These are phyloP conservation scores for Stereocaulon alpinum DNA, from an alignment of 495 filamentous ascomycete species.

Conservation along the genomic window DNA sequence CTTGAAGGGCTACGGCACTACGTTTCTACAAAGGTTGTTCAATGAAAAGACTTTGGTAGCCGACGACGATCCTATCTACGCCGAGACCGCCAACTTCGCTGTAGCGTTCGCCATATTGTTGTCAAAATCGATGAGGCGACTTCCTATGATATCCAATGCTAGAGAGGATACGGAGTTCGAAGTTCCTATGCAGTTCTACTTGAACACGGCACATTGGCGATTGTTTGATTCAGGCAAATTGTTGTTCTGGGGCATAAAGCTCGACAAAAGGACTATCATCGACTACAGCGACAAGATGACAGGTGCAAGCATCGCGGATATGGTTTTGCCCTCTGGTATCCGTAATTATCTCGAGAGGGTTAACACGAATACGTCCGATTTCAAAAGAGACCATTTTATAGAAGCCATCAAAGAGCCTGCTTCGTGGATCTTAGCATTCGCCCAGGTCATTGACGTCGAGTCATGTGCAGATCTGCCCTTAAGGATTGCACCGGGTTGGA, in stretches of 20 bases:
- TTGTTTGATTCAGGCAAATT: constrained; percentile 9
- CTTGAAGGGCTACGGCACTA: constrained; percentile 16
- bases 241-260: constrained; percentile 12
- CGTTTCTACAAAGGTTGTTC: constrained; percentile 6
- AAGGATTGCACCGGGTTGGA: constrained; percentile 1
- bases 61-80: constrained; percentile 18
- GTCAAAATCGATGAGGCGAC: constrained; percentile 4
- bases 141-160: not conserved
- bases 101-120: constrained; percentile 10
- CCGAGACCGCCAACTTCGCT: constrained; percentile 11
- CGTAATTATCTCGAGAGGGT: constrained; percentile 1
- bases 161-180: not conserved
- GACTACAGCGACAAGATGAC: not conserved
- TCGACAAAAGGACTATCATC: constrained; percentile 7
- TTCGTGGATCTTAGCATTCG: constrained; percentile 9
- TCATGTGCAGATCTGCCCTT: constrained; percentile 3
- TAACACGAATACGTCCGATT: not conserved
- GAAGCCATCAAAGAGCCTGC: constrained; percentile 1
- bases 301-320: constrained; percentile 5
- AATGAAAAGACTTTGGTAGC: constrained; percentile 3
- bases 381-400: not conserved
- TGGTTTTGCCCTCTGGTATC: not conserved
- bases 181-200: not conserved
- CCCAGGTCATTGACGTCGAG: constrained; percentile 1
- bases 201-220: constrained; percentile 11